phyloP scores from a whole-genome alignment of 371 early-diverging fungal genomes.

The Apophysomyces sp. region DNA sequence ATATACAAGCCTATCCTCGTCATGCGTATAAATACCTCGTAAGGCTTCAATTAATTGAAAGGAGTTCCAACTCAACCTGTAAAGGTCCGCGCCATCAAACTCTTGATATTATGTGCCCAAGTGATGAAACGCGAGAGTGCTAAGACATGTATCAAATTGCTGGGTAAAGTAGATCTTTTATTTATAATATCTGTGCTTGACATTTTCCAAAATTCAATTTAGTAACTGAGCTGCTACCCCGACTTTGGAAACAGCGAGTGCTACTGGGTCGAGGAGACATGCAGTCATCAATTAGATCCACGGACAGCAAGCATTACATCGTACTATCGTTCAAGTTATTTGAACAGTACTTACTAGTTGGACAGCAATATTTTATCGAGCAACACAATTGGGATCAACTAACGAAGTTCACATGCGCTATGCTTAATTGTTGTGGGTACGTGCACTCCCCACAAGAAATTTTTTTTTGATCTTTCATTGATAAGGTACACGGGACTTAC shows the following conservation, averaged over 20 bases:
- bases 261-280: slow-evolving; percentile 30
- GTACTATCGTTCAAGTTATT: slow-evolving; percentile 36
- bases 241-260: slow-evolving; percentile 42
- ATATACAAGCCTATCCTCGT: slow-evolving; percentile 44
- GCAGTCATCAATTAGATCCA: slow-evolving; percentile 36
- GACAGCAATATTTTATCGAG: slow-evolving; percentile 44
- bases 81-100: slow-evolving; percentile 40
- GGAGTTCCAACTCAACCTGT: background rate
- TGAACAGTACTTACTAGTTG: slow-evolving; percentile 42
- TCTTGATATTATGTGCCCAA: slow-evolving; percentile 31
- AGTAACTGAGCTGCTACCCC: slow-evolving; percentile 45
- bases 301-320: slow-evolving; percentile 43
- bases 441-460: background rate
- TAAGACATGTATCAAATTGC: slow-evolving; percentile 27
- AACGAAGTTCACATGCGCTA: slow-evolving; percentile 34
- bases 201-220: background rate
- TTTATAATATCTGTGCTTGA: background rate
- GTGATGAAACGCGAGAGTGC: slow-evolving; percentile 26
- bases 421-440: slow-evolving; percentile 43
- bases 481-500: slow-evolving; percentile 28
- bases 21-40: slow-evolving; percentile 52
- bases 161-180: slow-evolving; percentile 20
- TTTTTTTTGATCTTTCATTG: background rate
- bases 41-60: background rate
- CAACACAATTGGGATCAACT: slow-evolving; percentile 36